A percentile compares a stretch with the other conserved stretches of the same genome.
These are phyloP conservation scores for Mortierella hygrophila DNA, from an alignment of 192 early-diverging fungal genomes.

Conservation along the genomic window DNA sequence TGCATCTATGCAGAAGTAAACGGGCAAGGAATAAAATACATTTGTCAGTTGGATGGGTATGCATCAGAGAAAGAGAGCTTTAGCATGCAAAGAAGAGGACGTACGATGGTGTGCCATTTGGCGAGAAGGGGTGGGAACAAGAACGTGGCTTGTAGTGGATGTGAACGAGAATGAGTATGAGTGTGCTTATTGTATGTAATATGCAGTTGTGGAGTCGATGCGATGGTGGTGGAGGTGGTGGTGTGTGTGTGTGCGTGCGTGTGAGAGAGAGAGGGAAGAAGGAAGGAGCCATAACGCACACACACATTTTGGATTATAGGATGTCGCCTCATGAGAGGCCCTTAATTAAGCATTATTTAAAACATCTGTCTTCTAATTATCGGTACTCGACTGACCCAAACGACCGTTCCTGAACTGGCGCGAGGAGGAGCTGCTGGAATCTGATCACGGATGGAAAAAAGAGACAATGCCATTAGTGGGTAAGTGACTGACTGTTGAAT, in stretches of 20 bases:
- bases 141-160: neutral
- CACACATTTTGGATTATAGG: neutral
- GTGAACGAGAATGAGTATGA: neutral
- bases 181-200: neutral
- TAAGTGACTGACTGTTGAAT: neutral
- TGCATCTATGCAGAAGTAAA: constrained; percentile 24
- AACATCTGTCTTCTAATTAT: constrained; percentile 6
- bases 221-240: too few species aligned
- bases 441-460: constrained; percentile 27
- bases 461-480: neutral
- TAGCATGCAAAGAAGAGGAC: neutral
- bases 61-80: neutral
- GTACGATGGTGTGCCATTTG: constrained; percentile 48
- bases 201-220: too few species aligned
- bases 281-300: too few species aligned
- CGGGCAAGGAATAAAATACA: neutral
- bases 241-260: too few species aligned
- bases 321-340: neutral
- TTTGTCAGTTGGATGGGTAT: neutral
- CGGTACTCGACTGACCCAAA: constrained; percentile 65
- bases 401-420: constrained; percentile 56
- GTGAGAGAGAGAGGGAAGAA: too few species aligned
- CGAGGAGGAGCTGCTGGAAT: constrained; percentile 62
- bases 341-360: neutral
- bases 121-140: neutral